phyloP scores from a whole-genome alignment of 805 yeast species.

The Scheffersomyces ergatensis region DNA sequence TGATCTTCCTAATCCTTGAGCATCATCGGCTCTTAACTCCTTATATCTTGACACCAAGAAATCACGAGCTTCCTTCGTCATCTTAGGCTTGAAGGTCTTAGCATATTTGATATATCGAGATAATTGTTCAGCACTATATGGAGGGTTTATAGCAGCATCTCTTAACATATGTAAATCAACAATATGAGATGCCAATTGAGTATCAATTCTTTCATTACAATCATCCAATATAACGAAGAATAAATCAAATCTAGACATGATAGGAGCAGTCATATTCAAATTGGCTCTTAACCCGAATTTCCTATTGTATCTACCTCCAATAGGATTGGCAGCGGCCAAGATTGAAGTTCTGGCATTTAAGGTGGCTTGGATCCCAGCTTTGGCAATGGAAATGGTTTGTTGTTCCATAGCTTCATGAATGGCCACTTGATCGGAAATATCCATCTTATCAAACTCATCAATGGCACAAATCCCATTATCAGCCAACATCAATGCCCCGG shows the following conservation, averaged over 20 bases:
- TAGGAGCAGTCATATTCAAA: slow-evolving; percentile 94
- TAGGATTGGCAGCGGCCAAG: slow-evolving; percentile 97
- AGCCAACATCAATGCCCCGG: slow-evolving; percentile 97
- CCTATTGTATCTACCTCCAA: slow-evolving; percentile 94
- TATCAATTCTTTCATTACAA: slow-evolving; percentile 86
- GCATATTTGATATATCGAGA: slow-evolving; percentile 89
- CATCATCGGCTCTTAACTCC: slow-evolving; percentile 84
- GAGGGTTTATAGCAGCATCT: slow-evolving; percentile 88
- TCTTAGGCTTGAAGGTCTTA: slow-evolving; percentile 84
- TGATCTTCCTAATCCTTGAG: slow-evolving; percentile 81
- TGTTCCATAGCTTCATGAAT: slow-evolving; percentile 99
- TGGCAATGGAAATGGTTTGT: slow-evolving; percentile 96
- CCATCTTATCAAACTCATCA: slow-evolving; percentile 99
- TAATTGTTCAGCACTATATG: slow-evolving; percentile 84
- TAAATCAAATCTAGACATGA: slow-evolving; percentile 96
- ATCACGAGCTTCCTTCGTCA: slow-evolving; percentile 79
- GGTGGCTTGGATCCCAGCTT: slow-evolving; percentile 98
- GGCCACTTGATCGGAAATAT: slow-evolving; percentile 90
- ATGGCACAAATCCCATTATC: slow-evolving; percentile 98
- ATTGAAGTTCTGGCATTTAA: slow-evolving; percentile 95
- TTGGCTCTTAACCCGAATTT: slow-evolving; percentile 81
- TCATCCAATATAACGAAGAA: slow-evolving; percentile 95
- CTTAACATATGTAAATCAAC: slow-evolving; percentile 88
- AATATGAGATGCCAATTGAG: slow-evolving; percentile 87
- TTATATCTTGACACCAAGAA: slow-evolving; percentile 76